These are phyloP conservation scores for Citropsis articulata DNA, from an alignment of 345 rosid species.

Conservation along the genomic window DNA sequence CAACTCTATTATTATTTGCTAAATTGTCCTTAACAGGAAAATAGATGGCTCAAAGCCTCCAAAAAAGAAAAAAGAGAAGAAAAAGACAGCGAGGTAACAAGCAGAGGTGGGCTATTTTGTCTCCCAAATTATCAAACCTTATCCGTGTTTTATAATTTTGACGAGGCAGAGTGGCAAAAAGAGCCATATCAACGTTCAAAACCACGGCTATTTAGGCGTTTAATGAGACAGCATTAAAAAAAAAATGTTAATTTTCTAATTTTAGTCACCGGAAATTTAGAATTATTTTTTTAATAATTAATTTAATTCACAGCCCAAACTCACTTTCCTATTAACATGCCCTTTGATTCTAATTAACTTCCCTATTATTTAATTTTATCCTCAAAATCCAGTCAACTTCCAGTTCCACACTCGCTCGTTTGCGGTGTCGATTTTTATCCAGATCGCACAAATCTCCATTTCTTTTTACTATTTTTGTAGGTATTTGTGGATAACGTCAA, in stretches of 20 bases:
- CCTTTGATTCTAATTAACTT: neutral
- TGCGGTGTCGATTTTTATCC: neutral
- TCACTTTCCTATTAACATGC: neutral
- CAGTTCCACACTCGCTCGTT: neutral
- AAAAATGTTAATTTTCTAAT: neutral
- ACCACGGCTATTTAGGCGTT: neutral
- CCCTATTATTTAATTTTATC: neutral
- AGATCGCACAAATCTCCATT: neutral
- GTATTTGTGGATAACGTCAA: constrained; percentile 23
- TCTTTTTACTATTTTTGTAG: neutral
- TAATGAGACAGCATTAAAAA: neutral
- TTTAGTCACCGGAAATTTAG: neutral
- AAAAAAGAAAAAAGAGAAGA: neutral
- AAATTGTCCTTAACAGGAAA: neutral
- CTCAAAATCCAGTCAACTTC: neutral
- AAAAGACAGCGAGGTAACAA: neutral
- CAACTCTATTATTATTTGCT: too few relatives aligned
- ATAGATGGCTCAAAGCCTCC: neutral
- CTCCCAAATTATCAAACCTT: neutral
- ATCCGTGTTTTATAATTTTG: neutral
- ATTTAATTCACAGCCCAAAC: neutral
- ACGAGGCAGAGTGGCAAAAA: neutral
- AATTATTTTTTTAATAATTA: neutral
- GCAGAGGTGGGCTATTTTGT: neutral
- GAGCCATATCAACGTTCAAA: neutral